Evolutionary conservation across 768 basidiomycete species (phyloP), one percentile per base, ranked within the genome.

Genomic region (Pisolithus tinctorius): DNA sequence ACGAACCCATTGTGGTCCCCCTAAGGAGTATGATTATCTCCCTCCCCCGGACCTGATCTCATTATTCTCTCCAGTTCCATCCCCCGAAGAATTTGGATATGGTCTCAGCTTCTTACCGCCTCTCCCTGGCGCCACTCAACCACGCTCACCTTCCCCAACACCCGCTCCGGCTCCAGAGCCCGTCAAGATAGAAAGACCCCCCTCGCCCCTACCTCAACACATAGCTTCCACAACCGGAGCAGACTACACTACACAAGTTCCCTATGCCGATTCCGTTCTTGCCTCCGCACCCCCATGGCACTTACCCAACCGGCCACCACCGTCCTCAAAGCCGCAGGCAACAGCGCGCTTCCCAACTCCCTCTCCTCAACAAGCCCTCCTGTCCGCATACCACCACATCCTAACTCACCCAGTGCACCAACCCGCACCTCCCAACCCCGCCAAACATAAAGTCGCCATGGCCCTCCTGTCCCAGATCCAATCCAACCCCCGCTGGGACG

Each of bases 391-490:
- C 60, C 88, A 87, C 55, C 83, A 89, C 57, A 83, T 88, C 53
- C 75, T 88, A 46, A 88, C 83, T 0, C 81, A 88, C 57, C 83
- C 84, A 1, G 78, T 83, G 0, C 70, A 80, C 0, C 63, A 75
- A 48, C 69, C 74, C 0, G 71, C 71, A 5, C 58, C 77, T 9
- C 68, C 80, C 3, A 86, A 80, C 48, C 81, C 82, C 29, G 69
- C 80, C 4, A 78, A 84, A 41, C 87, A 90, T 68, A 82, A 81
- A 60, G 82, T 89, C n/a, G 82, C 85, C 4, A 81, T 89, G 77
- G 75, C 83, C 0, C 69, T 90, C 8, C 74, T 89, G 34, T 63
- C 73, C 0, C 78, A 83, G 48, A 70, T 78, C 3, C 80, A 87
- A 62, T 64, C 68, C 20, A 69, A 70, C 23, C 70, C 83, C 9